Base-by-base conservation (phyloP, 2,329 filamentous ascomycete species). In the Ophiostoma montium region DNA sequence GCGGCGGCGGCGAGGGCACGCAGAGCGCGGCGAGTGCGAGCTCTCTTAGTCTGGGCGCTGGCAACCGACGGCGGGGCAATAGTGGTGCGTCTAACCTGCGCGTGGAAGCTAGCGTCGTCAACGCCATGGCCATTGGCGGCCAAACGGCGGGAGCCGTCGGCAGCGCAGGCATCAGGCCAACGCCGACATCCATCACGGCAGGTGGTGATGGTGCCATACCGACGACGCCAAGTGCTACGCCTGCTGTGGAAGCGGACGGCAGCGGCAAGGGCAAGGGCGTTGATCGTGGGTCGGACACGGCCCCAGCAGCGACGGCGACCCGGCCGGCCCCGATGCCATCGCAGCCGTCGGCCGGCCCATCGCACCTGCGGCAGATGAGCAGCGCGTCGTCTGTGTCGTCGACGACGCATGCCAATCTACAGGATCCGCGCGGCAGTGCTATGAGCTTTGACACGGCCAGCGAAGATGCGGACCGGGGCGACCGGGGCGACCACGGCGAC, bases 381-480 rank as follows among this genome's bases (percentile, higher is more conserved):
- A 94, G 84, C 57, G 83, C 86, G 1, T 95, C 89, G 0, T 94
- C 88, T 0, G 76, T 84, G 0, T 80, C 81, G 9, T 94, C 88
- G 0, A 94, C 86, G n/a, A n/a, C n/a, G n/a, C 0, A 70, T 82
- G 12, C 70, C 78, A 13, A 63, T 11, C 50, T 62, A 5, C 67
- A 70, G 5, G 62, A 73, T 39, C 72, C 76, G 0, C 73, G 70
- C 43, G 70, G 69, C 1, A 81, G 76, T 53, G 74, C 72, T 5
- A 59, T 74, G 2, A 78, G 74, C 39, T 62, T 77, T 2, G 68
- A 66, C 10, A 67, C 39, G 6, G 23, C 23, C 30, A 63, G 61
- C 46, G 62, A 61, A 8, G 62, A 66, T 33, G 42, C 7, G 16
- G 35, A 41, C 39, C 7, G 30, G 13, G 15, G 30, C 11, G 32